These are phyloP conservation scores for Hagleromyces aurorensis DNA, from an alignment of 805 yeast species.

Conservation along the genomic window DNA sequence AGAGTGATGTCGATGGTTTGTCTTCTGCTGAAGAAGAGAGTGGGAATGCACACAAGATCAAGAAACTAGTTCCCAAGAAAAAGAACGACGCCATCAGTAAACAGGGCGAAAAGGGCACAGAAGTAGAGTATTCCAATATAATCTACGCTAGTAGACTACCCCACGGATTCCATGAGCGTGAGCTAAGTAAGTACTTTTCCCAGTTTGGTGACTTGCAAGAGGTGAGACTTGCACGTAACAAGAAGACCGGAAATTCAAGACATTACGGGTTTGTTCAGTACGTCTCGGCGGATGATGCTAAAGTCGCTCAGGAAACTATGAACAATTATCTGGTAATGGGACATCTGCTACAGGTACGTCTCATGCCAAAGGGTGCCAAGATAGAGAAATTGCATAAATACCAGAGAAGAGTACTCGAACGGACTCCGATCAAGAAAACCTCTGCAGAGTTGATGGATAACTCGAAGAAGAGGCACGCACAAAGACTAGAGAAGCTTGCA, in stretches of 20 bases:
- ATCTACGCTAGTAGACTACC: slow-evolving; percentile 90
- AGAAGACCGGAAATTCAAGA: slow-evolving; percentile 82
- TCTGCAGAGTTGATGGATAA: slow-evolving; percentile 28
- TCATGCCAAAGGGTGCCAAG: slow-evolving; percentile 40
- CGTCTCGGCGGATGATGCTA: slow-evolving; percentile 63
- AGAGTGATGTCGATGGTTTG: slow-evolving; percentile 29
- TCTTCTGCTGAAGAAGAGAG: slow-evolving; percentile 27
- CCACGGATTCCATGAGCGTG: slow-evolving; percentile 80
- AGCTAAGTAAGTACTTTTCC: slow-evolving; percentile 64
- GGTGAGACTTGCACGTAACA: slow-evolving; percentile 78
- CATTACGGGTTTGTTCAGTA: slow-evolving; percentile 91
- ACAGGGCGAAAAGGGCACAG: slow-evolving; percentile 19
- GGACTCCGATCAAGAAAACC: slow-evolving; percentile 26
- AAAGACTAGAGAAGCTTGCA: slow-evolving; percentile 29
- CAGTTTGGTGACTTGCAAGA: slow-evolving; percentile 86
- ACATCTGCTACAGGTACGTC: slow-evolving; percentile 68
- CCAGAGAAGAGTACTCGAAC: slow-evolving; percentile 30
- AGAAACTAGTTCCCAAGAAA: slow-evolving; percentile 22
- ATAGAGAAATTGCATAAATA: slow-evolving; percentile 33
- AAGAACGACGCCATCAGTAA: slow-evolving; percentile 16
- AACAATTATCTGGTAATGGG: slow-evolving; percentile 85
- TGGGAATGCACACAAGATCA: slow-evolving; percentile 21
- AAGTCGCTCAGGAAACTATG: slow-evolving; percentile 91
- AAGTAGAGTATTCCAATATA: slow-evolving; percentile 47
- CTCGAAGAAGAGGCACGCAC: slow-evolving; percentile 27